Base-by-base conservation (phyloP, 768 basidiomycete species). In the Trametes coccinea region DNA sequence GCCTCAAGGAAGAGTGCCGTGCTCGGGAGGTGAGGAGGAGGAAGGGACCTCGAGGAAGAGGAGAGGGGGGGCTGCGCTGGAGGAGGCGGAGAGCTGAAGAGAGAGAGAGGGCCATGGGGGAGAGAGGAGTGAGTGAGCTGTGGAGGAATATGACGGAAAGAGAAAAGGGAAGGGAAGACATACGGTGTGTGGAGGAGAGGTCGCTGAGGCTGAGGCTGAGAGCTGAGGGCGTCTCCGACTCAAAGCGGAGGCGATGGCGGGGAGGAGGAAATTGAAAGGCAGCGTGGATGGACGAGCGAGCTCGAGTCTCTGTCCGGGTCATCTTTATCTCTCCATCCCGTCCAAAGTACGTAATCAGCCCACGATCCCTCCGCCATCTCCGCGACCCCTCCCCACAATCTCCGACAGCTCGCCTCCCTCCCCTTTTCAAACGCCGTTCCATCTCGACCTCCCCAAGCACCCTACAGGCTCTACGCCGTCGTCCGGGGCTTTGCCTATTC, bases 231-330 rank as follows among this genome's bases (percentile, higher is more conserved):
- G 63, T 53, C 67, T 66, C 64, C 62, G 67, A 68, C 62, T 61
- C 60, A 63, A 64, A 62, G 67, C 67, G 67, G 67, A 65, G 67
- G 60, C 48, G 54, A 33, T 40, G 61, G 64, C 64, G 63, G 63
- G 61, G 52, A 56, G 59, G 58, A 53, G 30, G 44, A 56, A 64
- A 54, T 64, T 60, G 63, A 65, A 65, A 65, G 47, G 63, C 66
- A 62, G 66, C 63, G 63, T 44, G 52, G 57, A 13, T 37, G 39
- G 11, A 3, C 30, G 48, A 49, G 29, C 29, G 31, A 22, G 22
- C 22, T 22, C 22, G 22, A 22, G 22, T 22, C 46, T 5, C 46
- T 5, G n/a, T 47, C 27, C 27, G 29, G 11, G 30, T 49, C 31
- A 49, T 49, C 40, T 43, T 22, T 6, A 29, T 27, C 53, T 40